Conservation (phyloP, 2,329 filamentous ascomycete species). For the Chalara sp. region DNA sequence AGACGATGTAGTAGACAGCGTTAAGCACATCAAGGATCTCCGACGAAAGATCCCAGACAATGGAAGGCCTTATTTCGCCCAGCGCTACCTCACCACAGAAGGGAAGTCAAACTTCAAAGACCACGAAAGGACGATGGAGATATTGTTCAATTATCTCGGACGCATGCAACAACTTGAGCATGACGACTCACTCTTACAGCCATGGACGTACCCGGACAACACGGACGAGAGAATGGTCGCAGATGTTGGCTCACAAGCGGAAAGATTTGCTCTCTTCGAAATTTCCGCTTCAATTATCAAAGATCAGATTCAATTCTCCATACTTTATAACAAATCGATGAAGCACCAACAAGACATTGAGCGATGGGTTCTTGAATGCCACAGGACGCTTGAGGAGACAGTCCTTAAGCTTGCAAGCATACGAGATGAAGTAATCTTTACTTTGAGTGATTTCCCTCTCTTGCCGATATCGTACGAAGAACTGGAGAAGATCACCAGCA, state of each 20-base stretch:
- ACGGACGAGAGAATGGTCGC: conserved; percentile 3
- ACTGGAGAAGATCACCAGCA: too few relatives aligned
- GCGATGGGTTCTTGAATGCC: background rate
- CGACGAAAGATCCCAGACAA: conserved; percentile 28
- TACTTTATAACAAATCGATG: conserved; percentile 7
- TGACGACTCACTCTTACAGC: conserved; percentile 25
- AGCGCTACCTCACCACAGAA: conserved; percentile 24
- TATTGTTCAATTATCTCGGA: conserved; percentile 42
- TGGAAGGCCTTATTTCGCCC: conserved; percentile 32
- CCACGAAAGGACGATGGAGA: conserved; percentile 33
- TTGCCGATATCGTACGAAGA: too few relatives aligned
- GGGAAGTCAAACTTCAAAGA: conserved; percentile 25
- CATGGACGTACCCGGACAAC: conserved; percentile 1
- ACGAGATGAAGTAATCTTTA: too few relatives aligned
- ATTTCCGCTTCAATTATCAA: conserved; percentile 8
- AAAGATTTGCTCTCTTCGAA: conserved; percentile 7
- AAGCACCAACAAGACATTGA: conserved; percentile 6
- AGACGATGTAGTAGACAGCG: conserved; percentile 2
- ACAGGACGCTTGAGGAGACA: too few relatives aligned
- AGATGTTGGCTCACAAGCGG: conserved; percentile 5
- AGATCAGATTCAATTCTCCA: conserved; percentile 8
- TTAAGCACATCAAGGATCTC: conserved; percentile 28
- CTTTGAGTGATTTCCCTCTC: too few relatives aligned
- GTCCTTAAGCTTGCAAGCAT: too few relatives aligned
- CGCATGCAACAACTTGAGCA: conserved; percentile 37